Base-by-base conservation (phyloP, 805 yeast species). In the Pichia gijzeniarum region DNA sequence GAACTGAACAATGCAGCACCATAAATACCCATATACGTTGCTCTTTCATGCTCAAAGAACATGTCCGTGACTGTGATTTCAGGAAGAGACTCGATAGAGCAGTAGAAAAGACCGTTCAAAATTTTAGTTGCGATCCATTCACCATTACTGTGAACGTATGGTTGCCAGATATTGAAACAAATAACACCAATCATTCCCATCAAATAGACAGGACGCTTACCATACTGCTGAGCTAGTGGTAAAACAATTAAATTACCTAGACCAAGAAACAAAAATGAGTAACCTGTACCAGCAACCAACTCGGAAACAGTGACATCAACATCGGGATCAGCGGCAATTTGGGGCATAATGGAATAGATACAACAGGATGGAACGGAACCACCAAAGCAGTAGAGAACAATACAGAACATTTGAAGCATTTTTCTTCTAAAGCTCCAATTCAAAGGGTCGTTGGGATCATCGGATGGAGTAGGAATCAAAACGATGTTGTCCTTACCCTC, bases 371-470 rank as follows among this genome's bases (percentile, higher is more conserved):
- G 50, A 50, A 57, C 53, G 38, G 60, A 48, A 19, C 62, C 63
- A 39, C 56, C 62, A 44, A 49, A 59, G 34, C 54, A 48, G 51
- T 70, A 73, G 5, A 71, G 65, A 31, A 69, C 59, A 48, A 70
- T 58, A 53, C 77, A 72, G 39, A 72, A 63, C 42, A 75, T 62
- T 35, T 72, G 70, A 31, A 73, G 37, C 61, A 64, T 59, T 54
- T 80, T 80, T 41, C 84, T 68, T 33, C 56, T 50, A 20, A 54
- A 59, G 1, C 75, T 44, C 88, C 88, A 82, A 54, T 79, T 80
- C 45, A 82, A 64, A 1, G 88, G 88, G 55, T 82, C 89, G 52
- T 81, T 76, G 7, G 86, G 84, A 49, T 80, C 80, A 42, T 73
- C 77, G 0, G 83, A 72, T 2, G 89, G 89, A 9, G 76, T 76